Evolutionary conservation across 2,329 filamentous ascomycete genomes (phyloP).

Genomic region (Exutisphaerella laricina): DNA sequence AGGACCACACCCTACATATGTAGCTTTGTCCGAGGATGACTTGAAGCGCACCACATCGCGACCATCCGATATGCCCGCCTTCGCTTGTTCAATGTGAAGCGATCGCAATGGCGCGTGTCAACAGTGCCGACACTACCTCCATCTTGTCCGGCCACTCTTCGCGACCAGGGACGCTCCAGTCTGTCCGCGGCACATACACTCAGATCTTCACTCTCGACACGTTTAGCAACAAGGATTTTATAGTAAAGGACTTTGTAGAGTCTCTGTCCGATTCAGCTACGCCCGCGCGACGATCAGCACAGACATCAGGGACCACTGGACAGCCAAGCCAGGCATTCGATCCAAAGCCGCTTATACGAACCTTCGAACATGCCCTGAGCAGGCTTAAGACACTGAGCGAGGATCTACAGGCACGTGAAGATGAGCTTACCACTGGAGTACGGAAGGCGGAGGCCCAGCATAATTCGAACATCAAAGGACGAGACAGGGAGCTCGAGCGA

Average conservation of each 20-base stretch:
- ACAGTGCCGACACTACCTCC: slow-evolving; percentile 38
- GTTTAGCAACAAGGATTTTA: slow-evolving; percentile 68
- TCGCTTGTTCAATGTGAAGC: not conserved
- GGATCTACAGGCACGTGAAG: slow-evolving; percentile 83
- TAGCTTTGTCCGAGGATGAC: too few relatives aligned
- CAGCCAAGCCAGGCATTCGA: slow-evolving; percentile 58
- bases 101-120: slow-evolving; percentile 16
- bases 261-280: slow-evolving; percentile 79
- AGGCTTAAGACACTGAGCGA: slow-evolving; percentile 68
- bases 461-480: slow-evolving; percentile 79
- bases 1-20: too few relatives aligned
- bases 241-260: slow-evolving; percentile 97
- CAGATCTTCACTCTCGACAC: slow-evolving; percentile 73
- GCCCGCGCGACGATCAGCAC: slow-evolving; percentile 71
- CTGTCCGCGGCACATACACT: slow-evolving; percentile 30
- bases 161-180: slow-evolving; percentile 26
- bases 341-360: slow-evolving; percentile 91
- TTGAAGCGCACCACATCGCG: too few relatives aligned
- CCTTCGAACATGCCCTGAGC: slow-evolving; percentile 73
- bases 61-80: too few relatives aligned
- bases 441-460: slow-evolving; percentile 88
- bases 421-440: slow-evolving; percentile 82
- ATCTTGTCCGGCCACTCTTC: slow-evolving; percentile 34
- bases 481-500: slow-evolving; percentile 84
- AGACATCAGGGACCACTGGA: slow-evolving; percentile 32